Base-by-base conservation (phyloP, 441 rosid species). In the Jatropha podagrica region DNA sequence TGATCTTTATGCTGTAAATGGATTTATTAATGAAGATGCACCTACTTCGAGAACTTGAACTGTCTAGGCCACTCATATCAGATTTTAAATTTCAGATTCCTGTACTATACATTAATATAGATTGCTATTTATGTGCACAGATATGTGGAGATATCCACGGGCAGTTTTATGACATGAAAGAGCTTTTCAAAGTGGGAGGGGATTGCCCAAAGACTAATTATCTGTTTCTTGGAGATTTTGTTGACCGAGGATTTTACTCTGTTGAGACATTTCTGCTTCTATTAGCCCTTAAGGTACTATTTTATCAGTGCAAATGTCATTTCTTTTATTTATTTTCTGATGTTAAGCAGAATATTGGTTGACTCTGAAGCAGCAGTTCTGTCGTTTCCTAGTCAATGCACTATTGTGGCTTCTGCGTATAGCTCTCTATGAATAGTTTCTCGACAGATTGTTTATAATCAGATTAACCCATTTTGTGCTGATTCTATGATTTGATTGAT, bases 61-160 rank as follows among this genome's bases (percentile, higher is more conserved):
- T 58, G 23, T 5, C n/a, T 20, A 23, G 32, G 8, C 23, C 23
- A 23, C 56, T 51, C 10, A 18, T 51, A 11, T 12, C 10, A 12
- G 56, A 4, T 51, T 38, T 51, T 15, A 62, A 44, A 51, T 55
- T 52, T 51, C 69, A 27, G 65, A 66, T 42, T 26, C 11, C 27
- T 72, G 60, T 56, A 48, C 62, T 20, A 1, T 37, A 68, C 26
- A 10, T 73, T 77, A 15, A 75, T 71, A 32, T 44, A 61, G 12
- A 7, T 78, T 72, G 40, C 42, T 74, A 18, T 78, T 76, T 38
- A 49, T 75, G 18, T 59, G 56, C 59, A 23, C 79, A 94, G 98
- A 91, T 94, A 82, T 94, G 97, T 58, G 98, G 98, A 76, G 98
- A 94, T 79, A 91, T 94, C 62, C 98, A 94, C 68, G 97, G 98